Evolutionary conservation across 2,329 filamentous ascomycete genomes (phyloP).

Genomic region (Calonectria montana): DNA sequence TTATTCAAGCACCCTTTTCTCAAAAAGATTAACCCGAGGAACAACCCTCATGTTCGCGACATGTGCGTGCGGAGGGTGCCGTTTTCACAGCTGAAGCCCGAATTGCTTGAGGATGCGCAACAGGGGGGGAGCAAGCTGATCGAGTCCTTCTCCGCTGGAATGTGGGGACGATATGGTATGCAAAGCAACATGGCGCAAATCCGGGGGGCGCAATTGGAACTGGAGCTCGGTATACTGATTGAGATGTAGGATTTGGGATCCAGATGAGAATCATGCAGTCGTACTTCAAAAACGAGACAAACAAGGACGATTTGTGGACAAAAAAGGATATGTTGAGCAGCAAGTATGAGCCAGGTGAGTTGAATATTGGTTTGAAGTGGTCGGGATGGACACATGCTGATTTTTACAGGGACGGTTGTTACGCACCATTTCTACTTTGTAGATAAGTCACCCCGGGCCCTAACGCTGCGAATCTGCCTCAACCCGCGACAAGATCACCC

Average conservation of each 20-base stretch:
- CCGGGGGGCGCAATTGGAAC: not conserved
- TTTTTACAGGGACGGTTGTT: constrained; percentile 30
- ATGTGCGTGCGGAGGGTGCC: constrained; percentile 29
- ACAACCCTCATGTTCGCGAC: constrained; percentile 30
- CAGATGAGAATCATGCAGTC: constrained; percentile 29
- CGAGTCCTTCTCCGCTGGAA: constrained; percentile 28
- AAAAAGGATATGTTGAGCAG: constrained; percentile 25
- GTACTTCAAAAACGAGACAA: constrained; percentile 19
- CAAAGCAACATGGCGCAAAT: fast-evolving
- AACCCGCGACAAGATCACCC: constrained; percentile 23
- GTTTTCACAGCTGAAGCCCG: constrained; percentile 8
- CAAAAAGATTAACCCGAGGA: constrained; percentile 29
- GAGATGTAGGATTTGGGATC: constrained; percentile 13
- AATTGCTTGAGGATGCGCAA: constrained; percentile 23
- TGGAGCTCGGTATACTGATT: not conserved
- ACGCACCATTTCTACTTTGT: constrained; percentile 34
- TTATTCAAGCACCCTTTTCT: constrained; percentile 27
- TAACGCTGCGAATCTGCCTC: constrained; percentile 32
- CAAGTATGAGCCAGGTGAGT: constrained; percentile 35
- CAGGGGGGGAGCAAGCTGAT: constrained; percentile 26
- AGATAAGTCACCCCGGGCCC: constrained; percentile 24
- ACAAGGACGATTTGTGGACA: constrained; percentile 28
- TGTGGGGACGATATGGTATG: constrained; percentile 36
- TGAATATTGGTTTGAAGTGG: not conserved
- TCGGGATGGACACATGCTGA: not conserved